phyloP scores from a whole-genome alignment of 495 filamentous ascomycete genomes.

The Podospora pseudopauciseta region DNA sequence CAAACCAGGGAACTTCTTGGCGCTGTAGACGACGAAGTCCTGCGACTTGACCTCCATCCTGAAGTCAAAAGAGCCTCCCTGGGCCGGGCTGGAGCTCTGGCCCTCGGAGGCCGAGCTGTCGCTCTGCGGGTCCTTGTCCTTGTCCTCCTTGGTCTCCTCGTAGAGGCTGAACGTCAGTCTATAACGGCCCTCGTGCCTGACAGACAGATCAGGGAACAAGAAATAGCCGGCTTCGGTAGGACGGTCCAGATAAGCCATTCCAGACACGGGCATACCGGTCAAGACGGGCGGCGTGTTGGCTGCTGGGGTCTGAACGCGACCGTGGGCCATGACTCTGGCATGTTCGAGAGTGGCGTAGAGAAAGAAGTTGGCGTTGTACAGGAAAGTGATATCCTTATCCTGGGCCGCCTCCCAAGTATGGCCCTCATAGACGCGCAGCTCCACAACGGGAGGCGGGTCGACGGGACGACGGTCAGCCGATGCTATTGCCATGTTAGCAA shows the following conservation, averaged over 20 bases:
- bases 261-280: slow-evolving; percentile 92
- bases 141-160: slow-evolving; percentile 77
- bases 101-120: slow-evolving; percentile 23
- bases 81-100: slow-evolving; percentile 20
- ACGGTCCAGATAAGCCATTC: slow-evolving; percentile 94
- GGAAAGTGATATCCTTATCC: slow-evolving; percentile 82
- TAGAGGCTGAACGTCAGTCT: slow-evolving; percentile 86
- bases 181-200: slow-evolving; percentile 92
- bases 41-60: slow-evolving; percentile 86
- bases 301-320: slow-evolving; percentile 61
- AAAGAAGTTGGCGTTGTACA: slow-evolving; percentile 96
- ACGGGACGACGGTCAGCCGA: slow-evolving; percentile 95
- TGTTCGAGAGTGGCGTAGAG: slow-evolving; percentile 90
- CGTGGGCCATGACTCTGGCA: slow-evolving; percentile 80
- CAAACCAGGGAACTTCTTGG: slow-evolving; percentile 97
- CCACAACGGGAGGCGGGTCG: slow-evolving; percentile 95
- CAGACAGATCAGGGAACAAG: slow-evolving; percentile 94
- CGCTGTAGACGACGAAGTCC: slow-evolving; percentile 88
- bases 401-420: slow-evolving; percentile 52
- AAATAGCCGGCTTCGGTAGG: slow-evolving; percentile 92
- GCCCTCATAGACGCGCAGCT: slow-evolving; percentile 81
- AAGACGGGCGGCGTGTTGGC: slow-evolving; percentile 74
- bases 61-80: slow-evolving; percentile 37
- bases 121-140: slow-evolving; percentile 45
- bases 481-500: slow-evolving; percentile 49